A percentile compares a stretch with the other conserved stretches of the same genome.
Evolutionary conservation across 2,329 filamentous ascomycete species (phyloP).

Genomic region (Claviceps arundinis): DNA sequence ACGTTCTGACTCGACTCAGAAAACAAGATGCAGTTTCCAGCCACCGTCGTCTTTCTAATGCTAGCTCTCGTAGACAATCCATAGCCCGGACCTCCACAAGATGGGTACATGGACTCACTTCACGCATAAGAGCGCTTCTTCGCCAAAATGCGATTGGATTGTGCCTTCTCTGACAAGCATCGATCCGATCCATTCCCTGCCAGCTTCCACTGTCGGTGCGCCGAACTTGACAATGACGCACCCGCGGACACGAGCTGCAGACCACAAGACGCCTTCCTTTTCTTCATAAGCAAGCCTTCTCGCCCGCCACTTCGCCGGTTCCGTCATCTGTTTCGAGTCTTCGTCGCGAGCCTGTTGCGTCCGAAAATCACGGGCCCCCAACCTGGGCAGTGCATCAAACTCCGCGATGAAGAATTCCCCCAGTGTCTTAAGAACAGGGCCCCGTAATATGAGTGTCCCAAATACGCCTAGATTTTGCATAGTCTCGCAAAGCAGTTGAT

Average conservation of each 20-base stretch:
- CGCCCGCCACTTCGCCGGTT: conserved; percentile 39
- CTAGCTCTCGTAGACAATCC: background rate
- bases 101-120: conserved; percentile 21
- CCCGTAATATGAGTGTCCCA: conserved; percentile 74
- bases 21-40: conserved; percentile 2
- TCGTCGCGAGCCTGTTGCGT: conserved; percentile 34
- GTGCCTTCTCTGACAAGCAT: conserved; percentile 67
- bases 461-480: conserved; percentile 69
- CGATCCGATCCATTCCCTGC: conserved; percentile 62
- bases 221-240: conserved; percentile 90
- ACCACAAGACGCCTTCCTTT: conserved; percentile 57
- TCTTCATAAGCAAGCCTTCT: conserved; percentile 45
- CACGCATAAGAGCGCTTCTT: conserved; percentile 68
- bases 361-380: conserved; percentile 70
- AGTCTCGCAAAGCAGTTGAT: conserved; percentile 36
- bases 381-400: conserved; percentile 64
- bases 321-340: conserved; percentile 23
- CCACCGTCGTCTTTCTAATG: background rate
- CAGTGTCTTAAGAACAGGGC: conserved; percentile 51
- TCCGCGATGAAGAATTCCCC: conserved; percentile 65
- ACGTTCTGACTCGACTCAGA: conserved; percentile 32
- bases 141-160: conserved; percentile 58
- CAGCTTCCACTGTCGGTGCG: conserved; percentile 67
- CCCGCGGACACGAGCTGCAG: conserved; percentile 63
- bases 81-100: background rate